These are phyloP conservation scores for Paraphaeosphaeria minitans DNA, from an alignment of 2,329 filamentous ascomycete genomes.

Conservation along the genomic window DNA sequence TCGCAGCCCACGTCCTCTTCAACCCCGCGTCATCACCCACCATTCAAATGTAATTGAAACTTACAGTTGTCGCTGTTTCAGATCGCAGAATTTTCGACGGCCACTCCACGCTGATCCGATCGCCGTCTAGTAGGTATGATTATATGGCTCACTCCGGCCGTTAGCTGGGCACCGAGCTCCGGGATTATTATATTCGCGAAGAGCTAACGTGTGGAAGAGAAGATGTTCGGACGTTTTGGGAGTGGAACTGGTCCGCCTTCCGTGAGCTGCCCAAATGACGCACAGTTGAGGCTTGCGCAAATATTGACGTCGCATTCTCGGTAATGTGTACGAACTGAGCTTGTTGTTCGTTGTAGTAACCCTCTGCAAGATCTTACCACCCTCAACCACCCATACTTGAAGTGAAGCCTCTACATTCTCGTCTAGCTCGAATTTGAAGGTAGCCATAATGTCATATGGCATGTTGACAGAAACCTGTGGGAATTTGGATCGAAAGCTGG, in stretches of 20 bases:
- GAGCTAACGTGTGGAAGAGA: not conserved
- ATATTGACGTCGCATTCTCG: slow-evolving; percentile 7
- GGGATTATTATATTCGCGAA: slow-evolving; percentile 6
- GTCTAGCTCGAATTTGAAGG: slow-evolving; percentile 6
- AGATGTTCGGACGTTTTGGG: slow-evolving; percentile 12
- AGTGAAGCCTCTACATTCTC: slow-evolving; percentile 4
- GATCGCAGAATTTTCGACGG: slow-evolving; percentile 1
- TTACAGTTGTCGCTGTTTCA: no score
- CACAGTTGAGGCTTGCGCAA: slow-evolving; percentile 15
- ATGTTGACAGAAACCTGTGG: slow-evolving; percentile 10
- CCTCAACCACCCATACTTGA: slow-evolving; percentile 1
- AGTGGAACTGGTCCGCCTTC: slow-evolving; percentile 18
- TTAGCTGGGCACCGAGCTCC: slow-evolving; percentile 11
- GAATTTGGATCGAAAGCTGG: slow-evolving; percentile 7
- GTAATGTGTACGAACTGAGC: not conserved
- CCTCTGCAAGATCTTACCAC: slow-evolving; percentile 11
- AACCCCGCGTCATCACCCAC: slow-evolving; percentile 3
- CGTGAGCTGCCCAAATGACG: slow-evolving; percentile 18
- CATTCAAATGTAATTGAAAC: slow-evolving; percentile 6
- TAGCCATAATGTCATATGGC: slow-evolving; percentile 6
- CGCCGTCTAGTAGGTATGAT: not conserved
- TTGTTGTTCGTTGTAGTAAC: slow-evolving; percentile 6
- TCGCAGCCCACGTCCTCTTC: slow-evolving; percentile 10
- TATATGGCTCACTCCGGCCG: not conserved
- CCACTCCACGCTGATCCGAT: not conserved